These are phyloP conservation scores for Calonectria ilicicola DNA, from an alignment of 2,329 filamentous ascomycete species.

Conservation along the genomic window DNA sequence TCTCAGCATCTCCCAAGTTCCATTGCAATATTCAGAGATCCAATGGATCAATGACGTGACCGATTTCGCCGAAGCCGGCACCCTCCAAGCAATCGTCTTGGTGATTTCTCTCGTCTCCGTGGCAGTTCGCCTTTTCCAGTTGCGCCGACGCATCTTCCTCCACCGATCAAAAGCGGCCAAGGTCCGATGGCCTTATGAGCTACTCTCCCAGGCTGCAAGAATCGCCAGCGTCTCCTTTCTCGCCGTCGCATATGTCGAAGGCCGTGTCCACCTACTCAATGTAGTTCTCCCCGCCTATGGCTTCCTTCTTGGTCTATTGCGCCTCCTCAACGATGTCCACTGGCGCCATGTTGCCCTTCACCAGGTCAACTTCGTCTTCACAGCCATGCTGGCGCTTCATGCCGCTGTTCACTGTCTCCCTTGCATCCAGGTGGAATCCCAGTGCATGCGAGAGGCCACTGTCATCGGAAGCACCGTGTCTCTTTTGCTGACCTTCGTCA, in stretches of 20 bases:
- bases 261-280: conserved; percentile 52
- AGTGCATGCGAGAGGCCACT: conserved; percentile 45
- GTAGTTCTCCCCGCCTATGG: conserved; percentile 53
- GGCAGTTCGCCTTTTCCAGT: conserved; percentile 47
- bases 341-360: conserved; percentile 61
- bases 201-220: conserved; percentile 55
- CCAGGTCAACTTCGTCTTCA: conserved; percentile 61
- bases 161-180: conserved; percentile 50
- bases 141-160: conserved; percentile 41
- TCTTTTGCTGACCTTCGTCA: conserved; percentile 50
- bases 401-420: conserved; percentile 54
- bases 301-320: conserved; percentile 57
- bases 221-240: conserved; percentile 54
- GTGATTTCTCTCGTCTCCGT: conserved; percentile 52
- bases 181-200: conserved; percentile 56
- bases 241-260: conserved; percentile 49
- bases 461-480: conserved; percentile 51
- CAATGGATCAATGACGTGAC: conserved; percentile 55
- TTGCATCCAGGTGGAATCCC: conserved; percentile 53
- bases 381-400: conserved; percentile 51
- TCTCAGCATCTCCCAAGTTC: conserved; percentile 27
- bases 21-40: conserved; percentile 33
- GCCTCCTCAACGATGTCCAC: conserved; percentile 53
- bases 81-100: conserved; percentile 53
- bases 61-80: conserved; percentile 54